A percentile compares a stretch with the other conserved stretches of the same genome.
Conservation (phyloP, 2,329 filamentous ascomycete species). For the Fusarium sp. region DNA sequence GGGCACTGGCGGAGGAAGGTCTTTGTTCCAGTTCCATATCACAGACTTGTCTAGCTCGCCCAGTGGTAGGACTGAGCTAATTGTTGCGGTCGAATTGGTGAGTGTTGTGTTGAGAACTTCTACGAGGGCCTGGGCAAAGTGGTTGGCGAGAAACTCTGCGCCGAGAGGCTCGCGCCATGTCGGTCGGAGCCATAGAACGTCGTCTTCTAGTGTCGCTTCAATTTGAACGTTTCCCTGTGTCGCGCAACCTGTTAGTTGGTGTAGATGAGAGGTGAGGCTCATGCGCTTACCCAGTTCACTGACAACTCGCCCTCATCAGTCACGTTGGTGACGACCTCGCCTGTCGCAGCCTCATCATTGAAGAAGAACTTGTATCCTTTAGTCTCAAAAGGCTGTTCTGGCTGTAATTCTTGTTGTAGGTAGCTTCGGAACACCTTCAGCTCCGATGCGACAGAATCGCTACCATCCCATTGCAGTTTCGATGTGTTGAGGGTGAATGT, state of each 20-base stretch:
- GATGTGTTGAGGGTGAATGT: conserved; percentile 37
- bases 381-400: background rate
- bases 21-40: conserved; percentile 41
- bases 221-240: conserved; percentile 38
- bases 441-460: conserved; percentile 26
- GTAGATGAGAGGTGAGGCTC: background rate
- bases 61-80: conserved; percentile 29
- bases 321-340: conserved; percentile 15
- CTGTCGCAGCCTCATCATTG: conserved; percentile 34
- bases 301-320: conserved; percentile 20
- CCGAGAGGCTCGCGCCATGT: conserved; percentile 39
- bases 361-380: conserved; percentile 28
- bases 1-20: conserved; percentile 23
- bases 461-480: conserved; percentile 30
- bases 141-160: conserved; percentile 37
- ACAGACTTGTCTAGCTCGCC: conserved; percentile 35
- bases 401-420: conserved; percentile 21
- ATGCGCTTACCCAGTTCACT: conserved; percentile 34
- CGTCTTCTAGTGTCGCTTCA: conserved; percentile 28
- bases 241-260: background rate
- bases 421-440: conserved; percentile 28
- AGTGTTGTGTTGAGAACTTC: conserved; percentile 40
- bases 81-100: background rate
- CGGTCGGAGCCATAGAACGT: conserved; percentile 31
- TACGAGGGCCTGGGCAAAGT: conserved; percentile 34